Base-by-base conservation (phyloP, 192 early-diverging fungal species). In the Coemansia sp. region DNA sequence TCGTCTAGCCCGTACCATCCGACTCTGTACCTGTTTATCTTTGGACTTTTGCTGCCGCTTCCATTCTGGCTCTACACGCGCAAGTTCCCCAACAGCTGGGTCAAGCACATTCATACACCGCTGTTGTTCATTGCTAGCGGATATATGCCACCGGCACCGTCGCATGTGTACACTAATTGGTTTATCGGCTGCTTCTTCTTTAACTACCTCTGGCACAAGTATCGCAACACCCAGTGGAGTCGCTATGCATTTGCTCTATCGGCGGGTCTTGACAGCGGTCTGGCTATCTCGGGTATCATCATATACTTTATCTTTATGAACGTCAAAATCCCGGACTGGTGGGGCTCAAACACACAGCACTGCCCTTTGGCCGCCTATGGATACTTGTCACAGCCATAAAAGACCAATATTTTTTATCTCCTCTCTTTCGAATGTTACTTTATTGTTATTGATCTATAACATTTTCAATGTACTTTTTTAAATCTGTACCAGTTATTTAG, bases 121-220 rank as follows among this genome's bases (percentile, higher is more conserved):
- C 85, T 93, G 22, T 79, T 92, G 65, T 88, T 92, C 62, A 76
- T 87, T 40, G 89, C 88, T 62, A 73, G 80, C 50, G 86, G 85
- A 3, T 85, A 80, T 64, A 88, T 87, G 74, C 90, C 92, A 2
- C 88, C 90, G 0, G 90, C 88, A 0, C 81, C 85, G 0, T 83
- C 89, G 10, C 79, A 84, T 20, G 76, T 80, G 20, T 80, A 83
- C 60, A 79, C 80, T 24, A 77, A 78, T 62, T 82, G 75, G 73
- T 84, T 87, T 58, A 83, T 87, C 73, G 58, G 87, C 3, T 89
- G 88, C 5, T 89, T 91, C 79, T 72, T 92, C 62, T 90, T 90
- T 67, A 93, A 93, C 76, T 91, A 85, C 67, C 79, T 83, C 46
- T 87, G 90, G 76, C 89, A 92, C 75, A 86, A 88, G 62, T 84